These are phyloP conservation scores for Raffaelea arxii DNA, from an alignment of 2,329 filamentous ascomycete genomes.

Conservation along the genomic window DNA sequence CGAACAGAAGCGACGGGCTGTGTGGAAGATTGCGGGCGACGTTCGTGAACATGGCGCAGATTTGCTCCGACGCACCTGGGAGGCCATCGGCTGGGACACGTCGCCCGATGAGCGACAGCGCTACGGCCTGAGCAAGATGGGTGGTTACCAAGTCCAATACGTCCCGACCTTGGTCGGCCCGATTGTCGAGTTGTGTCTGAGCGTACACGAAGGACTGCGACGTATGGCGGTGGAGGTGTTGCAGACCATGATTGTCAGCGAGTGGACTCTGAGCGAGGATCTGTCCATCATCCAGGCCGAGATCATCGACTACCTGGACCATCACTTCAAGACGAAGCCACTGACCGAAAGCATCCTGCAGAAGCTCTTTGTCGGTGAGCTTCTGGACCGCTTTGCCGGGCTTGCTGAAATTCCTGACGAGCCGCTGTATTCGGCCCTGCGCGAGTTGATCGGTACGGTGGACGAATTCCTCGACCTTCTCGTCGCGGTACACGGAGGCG, in stretches of 20 bases:
- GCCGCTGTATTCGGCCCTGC: conserved; percentile 64
- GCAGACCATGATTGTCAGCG: conserved; percentile 96
- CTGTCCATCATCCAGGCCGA: conserved; percentile 86
- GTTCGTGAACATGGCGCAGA: conserved; percentile 87
- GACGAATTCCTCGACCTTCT: conserved; percentile 87
- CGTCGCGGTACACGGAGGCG: conserved; percentile 76
- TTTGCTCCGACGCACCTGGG: conserved; percentile 77
- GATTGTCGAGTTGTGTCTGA: conserved; percentile 88
- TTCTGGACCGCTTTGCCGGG: conserved; percentile 70
- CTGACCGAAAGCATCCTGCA: conserved; percentile 83
- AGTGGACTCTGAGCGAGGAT: conserved; percentile 94
- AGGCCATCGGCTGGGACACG: conserved; percentile 94
- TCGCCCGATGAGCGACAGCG: conserved; percentile 65
- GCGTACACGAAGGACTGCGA: conserved; percentile 84
- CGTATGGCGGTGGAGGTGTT: conserved; percentile 86
- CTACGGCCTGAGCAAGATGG: conserved; percentile 75
- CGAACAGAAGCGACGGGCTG: conserved; percentile 88
- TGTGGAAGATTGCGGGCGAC: conserved; percentile 98
- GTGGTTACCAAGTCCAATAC: conserved; percentile 97
- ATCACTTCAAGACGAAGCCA: conserved; percentile 79
- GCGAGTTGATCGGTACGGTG: conserved; percentile 71
- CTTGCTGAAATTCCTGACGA: conserved; percentile 59
- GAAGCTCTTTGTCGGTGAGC: conserved; percentile 82
- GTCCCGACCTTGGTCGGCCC: conserved; percentile 85
- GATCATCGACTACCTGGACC: conserved; percentile 89